These are phyloP conservation scores for Trichophyton verrucosum DNA, from an alignment of 2,329 filamentous ascomycete genomes.

Conservation along the genomic window DNA sequence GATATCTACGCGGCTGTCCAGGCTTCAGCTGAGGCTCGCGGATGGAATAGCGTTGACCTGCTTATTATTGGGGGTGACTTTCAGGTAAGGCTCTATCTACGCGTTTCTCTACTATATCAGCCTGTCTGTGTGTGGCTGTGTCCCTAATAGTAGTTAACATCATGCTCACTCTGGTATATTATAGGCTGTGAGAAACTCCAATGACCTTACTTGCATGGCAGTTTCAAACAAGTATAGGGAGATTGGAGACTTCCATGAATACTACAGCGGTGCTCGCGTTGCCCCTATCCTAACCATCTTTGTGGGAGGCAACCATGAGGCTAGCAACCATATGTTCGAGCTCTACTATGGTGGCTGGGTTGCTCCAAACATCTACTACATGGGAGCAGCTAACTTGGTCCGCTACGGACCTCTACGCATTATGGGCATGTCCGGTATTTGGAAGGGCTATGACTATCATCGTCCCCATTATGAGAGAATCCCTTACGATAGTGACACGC, in stretches of 20 bases:
- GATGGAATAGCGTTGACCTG: conserved; percentile 73
- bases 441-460: conserved; percentile 80
- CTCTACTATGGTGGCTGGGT: conserved; percentile 96
- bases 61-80: conserved; percentile 96
- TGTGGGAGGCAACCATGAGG: conserved; percentile 90
- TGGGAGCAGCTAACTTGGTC: conserved; percentile 83
- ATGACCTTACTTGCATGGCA: conserved; percentile 78
- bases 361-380: conserved; percentile 91
- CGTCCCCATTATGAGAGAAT: conserved; percentile 74
- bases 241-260: conserved; percentile 86
- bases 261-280: conserved; percentile 65
- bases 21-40: conserved; percentile 54
- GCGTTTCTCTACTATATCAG: not conserved
- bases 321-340: conserved; percentile 78
- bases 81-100: conserved; percentile 44
- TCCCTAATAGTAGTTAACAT: not conserved
- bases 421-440: conserved; percentile 83
- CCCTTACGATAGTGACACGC: conserved; percentile 65
- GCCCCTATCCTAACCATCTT: conserved; percentile 89
- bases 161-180: conserved; percentile 1
- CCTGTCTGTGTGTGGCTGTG: too few relatives aligned
- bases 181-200: conserved; percentile 76
- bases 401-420: conserved; percentile 75
- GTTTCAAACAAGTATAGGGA: conserved; percentile 77
- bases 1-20: conserved; percentile 76